Base-by-base conservation (phyloP, 2,329 filamentous ascomycete genomes). In the Exophiala calicioides region DNA sequence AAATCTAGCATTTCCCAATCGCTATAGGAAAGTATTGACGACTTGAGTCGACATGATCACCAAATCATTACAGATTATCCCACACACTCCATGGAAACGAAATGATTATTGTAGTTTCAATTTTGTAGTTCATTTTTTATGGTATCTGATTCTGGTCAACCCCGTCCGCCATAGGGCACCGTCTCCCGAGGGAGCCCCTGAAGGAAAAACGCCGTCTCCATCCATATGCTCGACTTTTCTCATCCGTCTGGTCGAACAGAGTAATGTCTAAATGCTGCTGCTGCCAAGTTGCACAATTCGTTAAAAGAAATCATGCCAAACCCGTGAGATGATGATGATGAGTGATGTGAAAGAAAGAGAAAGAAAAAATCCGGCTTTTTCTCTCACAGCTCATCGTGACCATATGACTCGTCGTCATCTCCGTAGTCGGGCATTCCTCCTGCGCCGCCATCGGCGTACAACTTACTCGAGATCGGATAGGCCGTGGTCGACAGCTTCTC, bases 401-500 rank as follows among this genome's bases (percentile, higher is more conserved):
- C 71, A 58, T 71, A 67, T 55, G 82, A 80, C 53, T 73, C 78
- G 44, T 76, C 80, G 52, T 83, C 78, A 49, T 76, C 80, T 59
- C 77, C 76, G 50, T 76, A 82, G 64, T 78, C 80, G 41, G 69
- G 66, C 66, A 69, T 70, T 55, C 78, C 82, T 59, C 79, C 84
- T 57, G 79, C 84, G 62, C 81, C 82, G 63, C 79, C 77, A 61
- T 77, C n/a, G n/a, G n/a, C 75, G 79, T 96, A 96, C 65, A 96
- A 81, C 84, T 98, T 98, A 78, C 88, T 95, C 63, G 93, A 98
- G 76, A 98, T 98, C 60, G 93, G 93, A 78, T 97, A 96, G 44
- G 93, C 93, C 58, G 96, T 88, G 71, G 87, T 86, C 63, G 88
- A 94, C 60, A 98, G 82, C 82, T 96, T 96, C 86, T 98, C 91